These are phyloP conservation scores for Melanomma pulvis-pyrius DNA, from an alignment of 495 filamentous ascomycete species.

Conservation along the genomic window DNA sequence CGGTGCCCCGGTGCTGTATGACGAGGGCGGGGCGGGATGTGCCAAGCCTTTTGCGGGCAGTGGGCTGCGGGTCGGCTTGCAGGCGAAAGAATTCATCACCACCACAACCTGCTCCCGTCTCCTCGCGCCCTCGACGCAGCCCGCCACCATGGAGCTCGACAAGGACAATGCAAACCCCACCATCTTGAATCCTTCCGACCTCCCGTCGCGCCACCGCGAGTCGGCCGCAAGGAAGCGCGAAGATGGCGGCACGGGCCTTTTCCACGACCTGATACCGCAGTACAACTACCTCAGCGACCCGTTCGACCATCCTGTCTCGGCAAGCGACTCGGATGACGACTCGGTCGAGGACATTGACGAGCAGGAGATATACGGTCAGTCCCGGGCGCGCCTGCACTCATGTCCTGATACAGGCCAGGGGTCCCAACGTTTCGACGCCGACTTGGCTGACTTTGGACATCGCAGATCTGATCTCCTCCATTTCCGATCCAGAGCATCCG, in stretches of 20 bases:
- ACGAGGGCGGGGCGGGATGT: background rate
- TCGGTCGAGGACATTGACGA: slow-evolving; percentile 83
- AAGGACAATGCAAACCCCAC: slow-evolving; percentile 93
- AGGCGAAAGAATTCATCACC: slow-evolving; percentile 2
- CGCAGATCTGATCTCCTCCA: slow-evolving; percentile 85
- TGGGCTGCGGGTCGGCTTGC: background rate
- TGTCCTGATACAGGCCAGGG: background rate
- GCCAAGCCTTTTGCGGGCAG: background rate
- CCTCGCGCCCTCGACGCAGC: background rate
- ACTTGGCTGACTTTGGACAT: slow-evolving; percentile 34
- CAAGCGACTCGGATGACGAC: slow-evolving; percentile 63
- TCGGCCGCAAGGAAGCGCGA: slow-evolving; percentile 48
- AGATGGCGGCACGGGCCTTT: slow-evolving; percentile 50
- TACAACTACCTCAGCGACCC: slow-evolving; percentile 59
- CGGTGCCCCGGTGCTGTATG: background rate
- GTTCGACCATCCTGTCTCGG: slow-evolving; percentile 48
- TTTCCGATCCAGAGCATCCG: slow-evolving; percentile 95
- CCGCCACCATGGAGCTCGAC: slow-evolving; percentile 50
- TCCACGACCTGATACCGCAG: slow-evolving; percentile 49
- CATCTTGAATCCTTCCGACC: slow-evolving; percentile 84
- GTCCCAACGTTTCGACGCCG: background rate
- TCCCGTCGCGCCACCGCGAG: slow-evolving; percentile 75
- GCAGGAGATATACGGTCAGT: slow-evolving; percentile 90
- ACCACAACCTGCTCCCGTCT: background rate
- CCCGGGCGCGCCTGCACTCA: background rate